Evolutionary conservation across 2,329 filamentous ascomycete species (phyloP), one percentile per base, ranked within the genome.

Genomic region (Aureobasidium sp.): DNA sequence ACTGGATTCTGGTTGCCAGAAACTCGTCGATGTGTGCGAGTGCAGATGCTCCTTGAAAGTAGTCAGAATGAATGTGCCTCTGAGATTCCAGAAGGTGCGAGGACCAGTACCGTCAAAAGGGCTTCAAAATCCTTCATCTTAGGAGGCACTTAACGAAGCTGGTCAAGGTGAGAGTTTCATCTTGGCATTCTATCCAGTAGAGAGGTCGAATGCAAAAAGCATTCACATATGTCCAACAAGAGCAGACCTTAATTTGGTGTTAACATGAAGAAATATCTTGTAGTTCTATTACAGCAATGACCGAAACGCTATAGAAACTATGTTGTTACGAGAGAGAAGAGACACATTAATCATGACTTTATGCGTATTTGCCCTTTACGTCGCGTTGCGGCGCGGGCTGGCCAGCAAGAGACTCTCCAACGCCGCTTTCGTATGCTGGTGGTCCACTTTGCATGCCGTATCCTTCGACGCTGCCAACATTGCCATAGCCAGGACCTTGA

Each of bases 301-400:
- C 20, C 13, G 32, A 26, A 52, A 37, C 6, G 34, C 50, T 52
- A 24, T 52, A 39, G 17, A 17, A 50, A 6, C n/a, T 36, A 29
- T 5, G 7, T n/a, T 10, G 15, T 12, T 47, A 12, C 24, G 29
- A 32, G 29, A n/a, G 10, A 10, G 20, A 51, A 34, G 32, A 24
- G n/a, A 51, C 17, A 24, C 48, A 24, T 51, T 51, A 51, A 36
- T 51, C 48, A 51, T 51, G 48, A 36, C n/a, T 36, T 46, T 41
- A 44, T 34, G 53, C 41, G 7, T 39, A 57, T 46, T 57, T 57
- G 9, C 39, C 53, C 41, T 57, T 57, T 27, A 46, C n/a, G 10
- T 48, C 43, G 27, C 55, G 32, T 29, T 59, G 55, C 20, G 43
- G 34, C 13, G 57, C 57, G 67, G 66, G 61, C n/a, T 62, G 61